Evolutionary conservation across 371 early-diverging fungal species (phyloP).

Genomic region (Zychaea mexicana): DNA sequence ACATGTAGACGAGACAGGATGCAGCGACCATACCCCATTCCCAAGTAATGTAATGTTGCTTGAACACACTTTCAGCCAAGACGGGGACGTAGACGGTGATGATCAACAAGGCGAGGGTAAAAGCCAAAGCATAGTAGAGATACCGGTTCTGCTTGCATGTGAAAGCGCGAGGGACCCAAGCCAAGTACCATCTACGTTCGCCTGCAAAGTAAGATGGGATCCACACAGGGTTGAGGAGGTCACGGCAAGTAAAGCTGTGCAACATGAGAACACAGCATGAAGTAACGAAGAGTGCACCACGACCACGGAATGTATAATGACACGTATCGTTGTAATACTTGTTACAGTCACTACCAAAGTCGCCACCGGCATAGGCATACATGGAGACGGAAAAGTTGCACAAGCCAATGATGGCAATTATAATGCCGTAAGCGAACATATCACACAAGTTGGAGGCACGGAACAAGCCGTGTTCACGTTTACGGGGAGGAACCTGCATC

Average conservation of each 20-base stretch:
- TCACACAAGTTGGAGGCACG: conserved; percentile 65
- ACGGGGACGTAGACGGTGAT: conserved; percentile 72
- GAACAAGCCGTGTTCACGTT: conserved; percentile 67
- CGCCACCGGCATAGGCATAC: conserved; percentile 55
- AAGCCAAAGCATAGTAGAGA: conserved; percentile 52
- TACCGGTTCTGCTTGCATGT: conserved; percentile 59
- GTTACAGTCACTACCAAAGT: conserved; percentile 69
- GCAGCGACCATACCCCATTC: conserved; percentile 78
- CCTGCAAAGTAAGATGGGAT: conserved; percentile 34
- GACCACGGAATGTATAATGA: conserved; percentile 72
- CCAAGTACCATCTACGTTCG: conserved; percentile 60
- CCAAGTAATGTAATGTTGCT: conserved; percentile 67
- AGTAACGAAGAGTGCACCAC: conserved; percentile 72
- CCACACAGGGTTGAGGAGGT: conserved; percentile 62
- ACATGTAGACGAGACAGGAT: conserved; percentile 59
- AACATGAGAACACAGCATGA: conserved; percentile 67
- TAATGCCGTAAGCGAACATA: conserved; percentile 75
- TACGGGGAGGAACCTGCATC: conserved; percentile 85
- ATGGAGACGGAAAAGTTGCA: conserved; percentile 70
- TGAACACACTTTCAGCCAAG: conserved; percentile 70
- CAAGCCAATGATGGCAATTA: conserved; percentile 69
- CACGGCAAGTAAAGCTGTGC: conserved; percentile 77
- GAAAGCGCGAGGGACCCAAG: conserved; percentile 37
- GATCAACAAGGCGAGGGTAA: conserved; percentile 58
- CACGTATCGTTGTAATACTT: conserved; percentile 56